phyloP scores from a whole-genome alignment of 495 filamentous ascomycete species.

The Xylaria telfairii region DNA sequence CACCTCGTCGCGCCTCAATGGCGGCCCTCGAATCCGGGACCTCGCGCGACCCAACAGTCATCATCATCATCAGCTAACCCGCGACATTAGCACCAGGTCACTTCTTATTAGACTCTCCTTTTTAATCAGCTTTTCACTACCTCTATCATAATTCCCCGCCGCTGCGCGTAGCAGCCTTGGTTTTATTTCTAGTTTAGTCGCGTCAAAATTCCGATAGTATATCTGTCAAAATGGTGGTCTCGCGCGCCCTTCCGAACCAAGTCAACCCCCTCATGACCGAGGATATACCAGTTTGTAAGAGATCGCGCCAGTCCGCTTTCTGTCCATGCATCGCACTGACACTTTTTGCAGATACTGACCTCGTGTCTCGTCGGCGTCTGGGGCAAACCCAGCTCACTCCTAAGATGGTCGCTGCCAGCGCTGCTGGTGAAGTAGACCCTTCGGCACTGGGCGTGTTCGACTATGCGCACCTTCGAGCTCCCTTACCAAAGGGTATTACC shows the following conservation, averaged over 20 bases:
- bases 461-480: conserved; percentile 92
- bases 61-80: conserved; percentile 40
- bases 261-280: conserved; percentile 79
- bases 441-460: conserved; percentile 83
- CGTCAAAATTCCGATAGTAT: conserved; percentile 25
- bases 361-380: conserved; percentile 83
- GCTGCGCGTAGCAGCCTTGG: conserved; percentile 17
- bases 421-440: conserved; percentile 70
- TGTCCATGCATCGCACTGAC: conserved; percentile 30
- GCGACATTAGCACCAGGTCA: conserved; percentile 31
- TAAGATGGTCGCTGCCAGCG: conserved; percentile 71
- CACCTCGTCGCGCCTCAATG: conserved; percentile 28
- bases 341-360: conserved; percentile 71
- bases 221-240: conserved; percentile 59
- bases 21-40: conserved; percentile 24
- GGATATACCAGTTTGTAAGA: conserved; percentile 68
- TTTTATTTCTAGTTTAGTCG: conserved; percentile 34
- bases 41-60: conserved; percentile 22
- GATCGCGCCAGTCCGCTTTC: not conserved
- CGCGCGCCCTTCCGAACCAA: conserved; percentile 69
- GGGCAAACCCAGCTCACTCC: conserved; percentile 89
- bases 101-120: conserved; percentile 8
- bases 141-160: not conserved
- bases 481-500: conserved; percentile 83
- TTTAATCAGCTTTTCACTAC: conserved; percentile 5